Conservation (phyloP, 345 rosid genomes). For the Streptanthus diversifolius region DNA sequence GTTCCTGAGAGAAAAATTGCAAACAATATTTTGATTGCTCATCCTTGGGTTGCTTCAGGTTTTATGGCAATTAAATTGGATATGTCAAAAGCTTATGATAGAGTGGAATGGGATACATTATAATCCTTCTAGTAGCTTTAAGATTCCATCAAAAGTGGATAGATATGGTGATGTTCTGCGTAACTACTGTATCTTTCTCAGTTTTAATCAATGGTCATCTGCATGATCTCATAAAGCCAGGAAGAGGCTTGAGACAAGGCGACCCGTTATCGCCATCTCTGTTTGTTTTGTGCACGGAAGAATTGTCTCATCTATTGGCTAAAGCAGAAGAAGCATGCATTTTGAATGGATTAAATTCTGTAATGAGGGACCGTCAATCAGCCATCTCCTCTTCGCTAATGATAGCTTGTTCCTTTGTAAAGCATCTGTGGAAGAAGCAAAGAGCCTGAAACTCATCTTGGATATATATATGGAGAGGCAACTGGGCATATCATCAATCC, state of each 20-base stretch:
- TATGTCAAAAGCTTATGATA: not conserved
- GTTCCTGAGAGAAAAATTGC: not conserved
- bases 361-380: too few species aligned
- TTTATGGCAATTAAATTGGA: not conserved
- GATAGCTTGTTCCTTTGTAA: too few species aligned
- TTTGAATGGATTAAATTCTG: too few species aligned
- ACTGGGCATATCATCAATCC: too few species aligned
- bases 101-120: not conserved
- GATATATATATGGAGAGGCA: too few species aligned
- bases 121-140: fast-evolving
- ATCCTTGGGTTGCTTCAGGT: not conserved
- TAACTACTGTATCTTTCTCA: not conserved
- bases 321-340: too few species aligned
- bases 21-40: not conserved
- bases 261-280: not conserved
- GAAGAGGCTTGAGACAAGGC: not conserved
- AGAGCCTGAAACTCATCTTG: too few species aligned
- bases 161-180: not conserved
- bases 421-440: too few species aligned
- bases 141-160: not conserved
- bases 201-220: not conserved
- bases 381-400: too few species aligned
- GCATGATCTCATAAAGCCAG: not conserved
- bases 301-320: not conserved
- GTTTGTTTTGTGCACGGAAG: not conserved